phyloP scores from a whole-genome alignment of 2,329 filamentous ascomycete species.

The Penicillium sp. region DNA sequence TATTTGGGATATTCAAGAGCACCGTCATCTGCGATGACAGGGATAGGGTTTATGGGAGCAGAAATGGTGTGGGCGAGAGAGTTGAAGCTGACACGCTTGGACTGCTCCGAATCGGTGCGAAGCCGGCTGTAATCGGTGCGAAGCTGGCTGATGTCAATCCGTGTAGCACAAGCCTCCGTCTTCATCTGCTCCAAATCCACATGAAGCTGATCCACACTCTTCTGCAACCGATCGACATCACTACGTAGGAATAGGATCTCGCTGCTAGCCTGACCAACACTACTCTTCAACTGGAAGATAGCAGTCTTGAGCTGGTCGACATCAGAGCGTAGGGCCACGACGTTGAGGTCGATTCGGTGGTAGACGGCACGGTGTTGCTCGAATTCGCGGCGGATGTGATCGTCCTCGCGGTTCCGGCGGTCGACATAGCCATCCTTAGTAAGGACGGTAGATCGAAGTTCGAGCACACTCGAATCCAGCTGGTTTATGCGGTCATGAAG shows the following conservation, averaged over 20 bases:
- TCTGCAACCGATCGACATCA: constrained; percentile 37
- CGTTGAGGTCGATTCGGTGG: constrained; percentile 35
- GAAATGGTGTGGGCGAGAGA: constrained; percentile 37
- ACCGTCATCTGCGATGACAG: constrained; percentile 34
- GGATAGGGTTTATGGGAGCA: constrained; percentile 38
- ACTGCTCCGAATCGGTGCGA: constrained; percentile 34
- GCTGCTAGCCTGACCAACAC: constrained; percentile 29
- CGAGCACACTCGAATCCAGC: constrained; percentile 36
- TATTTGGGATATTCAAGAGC: constrained; percentile 35
- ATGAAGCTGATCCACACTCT: constrained; percentile 36
- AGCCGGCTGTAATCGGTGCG: constrained; percentile 35
- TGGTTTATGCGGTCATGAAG: constrained; percentile 39
- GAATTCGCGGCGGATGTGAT: constrained; percentile 39
- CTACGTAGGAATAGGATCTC: constrained; percentile 36
- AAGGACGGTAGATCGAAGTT: constrained; percentile 36
- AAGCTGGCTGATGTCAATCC: constrained; percentile 37
- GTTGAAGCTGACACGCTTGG: constrained; percentile 39
- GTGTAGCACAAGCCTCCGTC: constrained; percentile 32
- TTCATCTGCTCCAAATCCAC: constrained; percentile 33
- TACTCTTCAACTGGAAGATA: constrained; percentile 34
- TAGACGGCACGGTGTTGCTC: constrained; percentile 33
- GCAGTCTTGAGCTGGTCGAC: constrained; percentile 35
- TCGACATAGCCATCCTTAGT: constrained; percentile 40
- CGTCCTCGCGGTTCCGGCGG: constrained; percentile 39
- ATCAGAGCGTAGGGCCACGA: constrained; percentile 34